Evolutionary conservation across 768 basidiomycete species (phyloP), one percentile per base, ranked within the genome.

Genomic region (Hirschioporus abietinus): DNA sequence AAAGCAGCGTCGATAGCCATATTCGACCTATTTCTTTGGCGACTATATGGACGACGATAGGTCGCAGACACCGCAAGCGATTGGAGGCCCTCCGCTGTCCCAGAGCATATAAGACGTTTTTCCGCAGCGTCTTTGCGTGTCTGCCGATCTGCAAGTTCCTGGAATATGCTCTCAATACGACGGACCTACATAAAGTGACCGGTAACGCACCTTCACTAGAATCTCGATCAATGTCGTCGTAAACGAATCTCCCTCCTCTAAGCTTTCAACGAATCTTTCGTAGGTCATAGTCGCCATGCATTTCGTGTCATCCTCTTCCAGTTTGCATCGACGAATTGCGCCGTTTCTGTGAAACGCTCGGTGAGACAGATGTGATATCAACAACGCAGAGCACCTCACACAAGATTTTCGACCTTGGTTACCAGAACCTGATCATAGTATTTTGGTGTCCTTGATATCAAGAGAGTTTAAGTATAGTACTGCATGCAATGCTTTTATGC

Each of bases 61-160:
- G 65, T 30, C 60, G 81, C 72, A 7, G 83, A 79, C 17, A 78
- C 84, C 1, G 86, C 83, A 65, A 92, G 79, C 64, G 81, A 76
- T 36, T 85, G 85, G 18, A 93, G 77, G 67, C 83, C 83, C 72
- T 84, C 85, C 3, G 86, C 86, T 0, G 92, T 91, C 63, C 84
- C 82, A 60, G 90, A 88, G 25, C 88, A 83, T 64, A 93, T 87
- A 64, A 88, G 81, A 34, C 82, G 79, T 57, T 78, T 85, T 76
- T 92, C 90, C 27, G 78, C 74, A 9, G 78, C 68, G 61, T 75
- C 82, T 60, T 81, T 78, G 25, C 91, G 85, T 42, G 79, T 81
- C 35, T 84, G 84, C 65, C 92, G 85, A 69, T 92, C 91, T 8
- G 91, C 89, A 57, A 92, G 73, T 82, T 93, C 92, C 92, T 93